Conservation (phyloP, 164 flowering plant genomes). For the Annona squamosa region DNA sequence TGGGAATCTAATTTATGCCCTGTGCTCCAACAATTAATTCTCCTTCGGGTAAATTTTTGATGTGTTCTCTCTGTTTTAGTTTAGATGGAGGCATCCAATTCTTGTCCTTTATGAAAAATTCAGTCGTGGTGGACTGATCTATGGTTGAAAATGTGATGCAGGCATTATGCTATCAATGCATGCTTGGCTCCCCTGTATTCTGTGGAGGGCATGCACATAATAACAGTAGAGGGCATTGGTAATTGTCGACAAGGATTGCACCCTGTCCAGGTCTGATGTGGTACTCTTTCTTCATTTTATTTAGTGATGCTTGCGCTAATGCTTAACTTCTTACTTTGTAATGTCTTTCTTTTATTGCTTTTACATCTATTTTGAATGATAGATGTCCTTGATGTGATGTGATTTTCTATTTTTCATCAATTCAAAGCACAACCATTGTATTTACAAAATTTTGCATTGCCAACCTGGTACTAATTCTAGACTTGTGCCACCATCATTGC, state of each 20-base stretch:
- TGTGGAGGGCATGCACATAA: conserved; percentile 96
- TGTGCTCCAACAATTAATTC: too few species aligned
- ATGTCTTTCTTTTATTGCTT: neutral
- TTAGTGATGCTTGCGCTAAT: neutral
- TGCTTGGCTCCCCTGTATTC: conserved; percentile 97
- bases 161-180: conserved; percentile 91
- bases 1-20: neutral
- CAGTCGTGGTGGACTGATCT: neutral
- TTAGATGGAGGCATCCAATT: neutral
- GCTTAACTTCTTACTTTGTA: neutral
- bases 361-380: too few species aligned
- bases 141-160: conserved; percentile 19
- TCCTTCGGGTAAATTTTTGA: neutral
- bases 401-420: neutral
- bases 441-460: neutral
- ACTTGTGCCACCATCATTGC: neutral
- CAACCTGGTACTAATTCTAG: neutral
- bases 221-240: conserved; percentile 95
- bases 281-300: neutral
- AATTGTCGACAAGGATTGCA: conserved; percentile 66
- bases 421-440: neutral
- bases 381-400: neutral
- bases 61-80: neutral
- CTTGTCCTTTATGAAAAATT: neutral
- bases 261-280: conserved; percentile 70